Evolutionary conservation across 2,329 filamentous ascomycete genomes (phyloP), one percentile per base, ranked within the genome.

Genomic region (Tolypocladium sp.): DNA sequence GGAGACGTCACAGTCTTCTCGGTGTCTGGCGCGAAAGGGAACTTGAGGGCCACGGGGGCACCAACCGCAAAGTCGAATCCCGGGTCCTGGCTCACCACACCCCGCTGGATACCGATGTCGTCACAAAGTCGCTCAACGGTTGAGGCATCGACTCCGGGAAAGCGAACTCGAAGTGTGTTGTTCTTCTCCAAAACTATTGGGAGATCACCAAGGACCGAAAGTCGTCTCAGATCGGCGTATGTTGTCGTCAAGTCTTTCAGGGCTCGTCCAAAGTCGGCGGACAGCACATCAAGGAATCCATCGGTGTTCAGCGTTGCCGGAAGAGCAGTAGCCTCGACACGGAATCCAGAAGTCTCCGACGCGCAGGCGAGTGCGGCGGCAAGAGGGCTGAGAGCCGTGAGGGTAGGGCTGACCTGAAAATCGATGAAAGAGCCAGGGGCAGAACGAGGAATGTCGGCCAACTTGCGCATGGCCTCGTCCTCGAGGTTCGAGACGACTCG

Each of bases 121-220:
- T 91, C 85, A 70, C 92, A 97, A 1, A 99, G 81, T 3, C 81
- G 79, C 69, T 96, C 91, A 0, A 96, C 89, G 0, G 90, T 90
- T 20, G 87, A 84, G 0, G 86, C 86, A 67, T 97, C 93, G 62
- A 94, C 92, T 3, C 94, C 94, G 0, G 92, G 92, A 68, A 99
- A 97, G 37, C 92, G 88, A 2, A 97, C 86, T 40, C 92, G 86
- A 4, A 97, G 76, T 0, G 84, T 82, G 2, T 84, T 84, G 40
- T 82, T 78, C 42, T 83, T 81, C 65, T 91, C 84, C 57, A 96
- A 81, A 0, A 84, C 80, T 40, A 97, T 84, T 0, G 93, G 92
- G 25, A 99, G 76, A 69, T 97, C 92, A 1, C 94, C 94, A 1
- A 97, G 73, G 0, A 80, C 76, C 0, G 91, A 84, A 1, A 99